A percentile compares a stretch with the other conserved stretches of the same genome.
phyloP scores from a whole-genome alignment of 2,329 filamentous ascomycete genomes.

The Monosporascus sp. region DNA sequence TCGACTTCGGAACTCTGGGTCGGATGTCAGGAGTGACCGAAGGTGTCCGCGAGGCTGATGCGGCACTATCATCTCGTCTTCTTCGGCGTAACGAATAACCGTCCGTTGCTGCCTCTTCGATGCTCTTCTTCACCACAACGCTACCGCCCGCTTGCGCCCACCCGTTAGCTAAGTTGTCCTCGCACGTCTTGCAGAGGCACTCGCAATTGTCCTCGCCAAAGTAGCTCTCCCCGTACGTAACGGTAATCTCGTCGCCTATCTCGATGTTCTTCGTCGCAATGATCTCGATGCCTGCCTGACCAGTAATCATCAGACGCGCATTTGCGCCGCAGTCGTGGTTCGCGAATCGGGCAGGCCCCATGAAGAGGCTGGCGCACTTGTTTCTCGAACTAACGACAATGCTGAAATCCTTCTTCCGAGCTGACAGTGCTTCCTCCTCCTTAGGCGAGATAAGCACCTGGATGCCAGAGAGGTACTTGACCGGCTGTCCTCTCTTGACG shows the following conservation, averaged over 20 bases:
- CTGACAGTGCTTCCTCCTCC: conserved; percentile 77
- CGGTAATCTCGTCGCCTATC: conserved; percentile 89
- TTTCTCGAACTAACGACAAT: conserved; percentile 91
- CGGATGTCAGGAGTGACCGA: conserved; percentile 53
- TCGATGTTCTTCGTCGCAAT: conserved; percentile 77
- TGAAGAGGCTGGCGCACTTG: conserved; percentile 85
- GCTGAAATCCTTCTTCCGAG: conserved; percentile 88
- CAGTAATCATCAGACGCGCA: conserved; percentile 77
- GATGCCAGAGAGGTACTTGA: conserved; percentile 88
- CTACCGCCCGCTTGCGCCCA: conserved; percentile 60
- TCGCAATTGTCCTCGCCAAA: conserved; percentile 95
- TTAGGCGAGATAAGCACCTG: conserved; percentile 89
- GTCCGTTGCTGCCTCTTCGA: conserved; percentile 46
- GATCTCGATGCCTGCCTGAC: conserved; percentile 84
- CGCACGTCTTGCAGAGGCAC: conserved; percentile 86
- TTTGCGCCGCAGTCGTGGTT: conserved; percentile 97
- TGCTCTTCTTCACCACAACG: conserved; percentile 41
- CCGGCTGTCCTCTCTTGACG: conserved; percentile 75
- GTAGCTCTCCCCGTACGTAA: conserved; percentile 92
- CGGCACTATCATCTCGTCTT: conserved; percentile 45
- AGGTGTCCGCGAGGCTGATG: conserved; percentile 48
- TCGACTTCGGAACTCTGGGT: conserved; percentile 41
- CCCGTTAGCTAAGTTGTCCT: conserved; percentile 69
- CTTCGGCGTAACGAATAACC: conserved; percentile 54
- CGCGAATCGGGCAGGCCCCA: conserved; percentile 91